These are phyloP conservation scores for Neurospora sp. DNA, from an alignment of 495 filamentous ascomycete species.

Conservation along the genomic window DNA sequence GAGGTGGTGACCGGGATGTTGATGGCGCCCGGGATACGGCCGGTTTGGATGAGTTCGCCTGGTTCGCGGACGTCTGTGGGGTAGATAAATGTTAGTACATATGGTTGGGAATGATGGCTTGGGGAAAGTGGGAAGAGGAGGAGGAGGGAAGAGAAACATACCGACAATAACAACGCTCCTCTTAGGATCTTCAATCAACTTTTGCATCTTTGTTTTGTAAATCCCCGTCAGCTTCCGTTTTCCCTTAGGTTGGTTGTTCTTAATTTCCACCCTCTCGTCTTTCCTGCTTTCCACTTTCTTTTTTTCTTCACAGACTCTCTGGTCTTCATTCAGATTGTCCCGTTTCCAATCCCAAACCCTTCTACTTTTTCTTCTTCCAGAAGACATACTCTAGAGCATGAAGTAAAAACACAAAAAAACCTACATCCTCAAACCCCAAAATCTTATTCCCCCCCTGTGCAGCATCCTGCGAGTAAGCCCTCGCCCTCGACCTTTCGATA, in stretches of 20 bases:
- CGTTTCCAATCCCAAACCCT: no score
- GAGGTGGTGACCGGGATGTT: constrained; percentile 69
- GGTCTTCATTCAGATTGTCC: no score
- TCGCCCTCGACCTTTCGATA: not conserved
- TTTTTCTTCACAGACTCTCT: not conserved
- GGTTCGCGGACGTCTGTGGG: constrained; percentile 74
- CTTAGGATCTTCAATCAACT: constrained; percentile 6
- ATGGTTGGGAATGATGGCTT: no score
- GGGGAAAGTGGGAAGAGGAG: no score
- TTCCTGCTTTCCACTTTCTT: not conserved
- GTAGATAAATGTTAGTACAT: not conserved
- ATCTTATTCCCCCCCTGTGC: constrained; percentile 24
- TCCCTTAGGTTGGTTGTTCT: no score
- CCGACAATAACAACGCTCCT: constrained; percentile 10
- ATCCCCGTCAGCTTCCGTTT: not conserved
- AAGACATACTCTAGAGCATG: no score
- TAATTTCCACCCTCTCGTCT: no score
- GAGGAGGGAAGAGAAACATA: constrained; percentile 6
- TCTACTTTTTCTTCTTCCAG: no score
- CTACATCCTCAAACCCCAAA: constrained; percentile 37
- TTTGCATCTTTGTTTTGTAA: constrained; percentile 7
- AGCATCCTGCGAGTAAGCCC: not conserved
- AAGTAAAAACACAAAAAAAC: not conserved
- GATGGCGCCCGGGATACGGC: constrained; percentile 67
- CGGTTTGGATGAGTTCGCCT: constrained; percentile 53